Base-by-base conservation (phyloP, 2,329 filamentous ascomycete species). In the Penicillium concentricum region DNA sequence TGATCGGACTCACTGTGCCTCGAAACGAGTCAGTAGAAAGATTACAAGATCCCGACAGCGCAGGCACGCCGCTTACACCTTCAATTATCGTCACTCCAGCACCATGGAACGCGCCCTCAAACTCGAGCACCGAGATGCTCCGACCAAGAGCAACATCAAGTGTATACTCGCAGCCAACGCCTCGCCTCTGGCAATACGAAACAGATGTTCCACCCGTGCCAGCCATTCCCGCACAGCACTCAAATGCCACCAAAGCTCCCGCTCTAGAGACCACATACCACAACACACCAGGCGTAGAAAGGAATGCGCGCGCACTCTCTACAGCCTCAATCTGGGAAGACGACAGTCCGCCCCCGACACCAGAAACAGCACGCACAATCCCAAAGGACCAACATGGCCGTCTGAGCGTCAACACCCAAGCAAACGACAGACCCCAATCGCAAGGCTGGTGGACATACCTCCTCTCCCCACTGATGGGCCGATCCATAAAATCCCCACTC, bases 391-490 rank as follows among this genome's bases (percentile, higher is more conserved):
- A 43, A 44, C 38, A 18, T 2, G 18, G 37, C 38, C 65, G 59
- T 24, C 62, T 69, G 13, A 74, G 69, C 42, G 66, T 76, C 20
- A 74, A 74, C 48, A 74, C 73, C 5, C 63, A 74, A 22, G n/a
- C 41, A 18, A 41, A 52, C 1, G 57, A 67, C 39, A 69, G 74
- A 45, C 78, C 71, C 30, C 67, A 73, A 26, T 81, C 79, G 0
- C 76, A 79, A 55, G 79, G 79, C 18, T 81, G 79, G 79, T 81
- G 79, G 79, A 81, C 74, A 28, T 72, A 76, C 44, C 67, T 80
- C 22, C 71, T 79, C 2, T 79, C 78, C 1, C 79, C 79, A 0
- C 65, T 79, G 6, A 58, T 79, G 2, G 68, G 69, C 52, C 41
- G 48, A 3, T 52, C 54, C 20, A 64, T 66, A 46, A 70, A 68